These are phyloP conservation scores for Protea cynaroides DNA, from an alignment of 164 flowering plant genomes.

Conservation along the genomic window DNA sequence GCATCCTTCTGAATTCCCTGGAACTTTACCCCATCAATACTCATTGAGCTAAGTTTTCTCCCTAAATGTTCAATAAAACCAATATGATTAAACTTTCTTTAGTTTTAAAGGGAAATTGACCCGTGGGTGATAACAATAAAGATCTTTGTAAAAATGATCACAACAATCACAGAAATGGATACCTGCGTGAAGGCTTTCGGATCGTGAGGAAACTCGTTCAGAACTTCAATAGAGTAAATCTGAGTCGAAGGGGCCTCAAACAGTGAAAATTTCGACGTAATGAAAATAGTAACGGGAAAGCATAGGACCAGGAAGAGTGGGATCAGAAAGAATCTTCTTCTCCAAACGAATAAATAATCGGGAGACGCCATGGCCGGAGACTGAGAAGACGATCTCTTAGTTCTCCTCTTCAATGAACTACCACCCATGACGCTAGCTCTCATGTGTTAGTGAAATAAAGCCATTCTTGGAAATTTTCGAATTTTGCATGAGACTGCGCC, in stretches of 20 bases:
- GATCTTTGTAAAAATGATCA: too few species aligned
- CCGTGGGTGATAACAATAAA: too few species aligned
- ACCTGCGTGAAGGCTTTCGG: conserved; percentile 83
- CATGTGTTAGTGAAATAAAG: not conserved
- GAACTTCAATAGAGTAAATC: conserved; percentile 33
- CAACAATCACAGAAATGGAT: not conserved
- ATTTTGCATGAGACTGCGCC: too few species aligned
- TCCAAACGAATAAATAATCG: not conserved
- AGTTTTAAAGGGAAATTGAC: too few species aligned
- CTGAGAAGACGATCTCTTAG: conserved; percentile 4
- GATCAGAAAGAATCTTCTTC: not conserved
- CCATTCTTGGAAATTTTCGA: too few species aligned
- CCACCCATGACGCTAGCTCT: conserved; percentile 2
- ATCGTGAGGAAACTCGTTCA: conserved; percentile 80
- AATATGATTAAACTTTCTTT: too few species aligned
- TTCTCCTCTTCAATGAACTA: conserved; percentile 11
- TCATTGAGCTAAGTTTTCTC: too few species aligned
- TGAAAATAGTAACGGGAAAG: conserved; percentile 8
- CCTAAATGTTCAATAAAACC: too few species aligned
- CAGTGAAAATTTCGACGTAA: conserved; percentile 4
- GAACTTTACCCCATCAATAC: not conserved
- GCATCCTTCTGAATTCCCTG: not conserved
- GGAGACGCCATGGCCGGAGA: conserved; percentile 10
- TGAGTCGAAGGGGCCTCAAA: conserved; percentile 9
- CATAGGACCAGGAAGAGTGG: conserved; percentile 3